These are phyloP conservation scores for Fusarium dlaminii DNA, from an alignment of 2,329 filamentous ascomycete genomes.

Conservation along the genomic window DNA sequence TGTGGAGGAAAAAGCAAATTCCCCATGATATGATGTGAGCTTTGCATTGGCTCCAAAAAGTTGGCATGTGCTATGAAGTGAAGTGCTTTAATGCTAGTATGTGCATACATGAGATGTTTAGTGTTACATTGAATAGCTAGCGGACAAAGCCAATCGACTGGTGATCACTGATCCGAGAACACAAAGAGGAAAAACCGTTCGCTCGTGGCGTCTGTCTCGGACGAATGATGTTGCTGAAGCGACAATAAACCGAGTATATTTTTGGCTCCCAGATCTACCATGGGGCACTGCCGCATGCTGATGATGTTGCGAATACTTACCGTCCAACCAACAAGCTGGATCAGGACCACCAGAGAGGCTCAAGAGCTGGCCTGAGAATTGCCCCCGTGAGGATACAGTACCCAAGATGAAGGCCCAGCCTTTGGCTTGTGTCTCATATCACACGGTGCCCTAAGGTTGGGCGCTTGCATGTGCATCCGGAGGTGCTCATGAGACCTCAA, in stretches of 20 bases:
- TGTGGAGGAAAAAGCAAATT: slow-evolving; percentile 27
- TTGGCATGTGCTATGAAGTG: slow-evolving; percentile 11
- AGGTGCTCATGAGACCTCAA: slow-evolving; percentile 37
- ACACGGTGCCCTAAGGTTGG: slow-evolving; percentile 10
- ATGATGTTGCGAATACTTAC: background rate
- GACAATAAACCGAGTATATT: slow-evolving; percentile 16
- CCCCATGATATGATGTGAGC: slow-evolving; percentile 32
- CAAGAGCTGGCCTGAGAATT: slow-evolving; percentile 1
- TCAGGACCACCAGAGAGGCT: slow-evolving; percentile 10
- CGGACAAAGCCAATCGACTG: slow-evolving; percentile 20
- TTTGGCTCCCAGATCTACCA: slow-evolving; percentile 20
- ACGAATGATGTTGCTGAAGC: slow-evolving; percentile 32
- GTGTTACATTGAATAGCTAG: slow-evolving; percentile 4
- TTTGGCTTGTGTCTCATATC: slow-evolving; percentile 1
- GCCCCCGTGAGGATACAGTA: background rate
- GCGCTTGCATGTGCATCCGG: slow-evolving; percentile 35
- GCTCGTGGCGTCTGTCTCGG: slow-evolving; percentile 33
- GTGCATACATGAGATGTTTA: background rate
- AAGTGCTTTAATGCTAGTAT: slow-evolving; percentile 21
- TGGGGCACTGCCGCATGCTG: slow-evolving; percentile 8
- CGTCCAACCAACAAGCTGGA: background rate
- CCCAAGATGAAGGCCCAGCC: background rate
- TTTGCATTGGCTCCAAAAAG: background rate
- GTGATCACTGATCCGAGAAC: slow-evolving; percentile 5
- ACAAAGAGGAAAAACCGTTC: slow-evolving; percentile 24